Evolutionary conservation across 495 filamentous ascomycete species (phyloP).

Genomic region (Hypoxylon crocopeplum): DNA sequence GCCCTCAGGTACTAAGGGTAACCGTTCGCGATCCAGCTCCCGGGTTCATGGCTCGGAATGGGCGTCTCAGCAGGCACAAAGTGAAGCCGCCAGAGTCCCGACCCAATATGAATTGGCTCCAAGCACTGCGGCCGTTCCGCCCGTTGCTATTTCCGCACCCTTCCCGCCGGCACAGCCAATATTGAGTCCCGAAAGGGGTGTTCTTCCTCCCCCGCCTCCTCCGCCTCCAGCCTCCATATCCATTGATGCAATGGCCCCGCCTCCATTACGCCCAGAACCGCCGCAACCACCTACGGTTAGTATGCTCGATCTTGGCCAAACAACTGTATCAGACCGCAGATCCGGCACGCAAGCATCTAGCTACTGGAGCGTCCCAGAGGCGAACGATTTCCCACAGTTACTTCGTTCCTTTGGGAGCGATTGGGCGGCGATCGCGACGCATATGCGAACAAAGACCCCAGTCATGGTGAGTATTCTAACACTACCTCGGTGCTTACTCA

Average conservation of each 20-base stretch:
- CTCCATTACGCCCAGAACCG: constrained; percentile 56
- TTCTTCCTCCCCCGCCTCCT: constrained; percentile 32
- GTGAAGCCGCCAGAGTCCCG: constrained; percentile 42
- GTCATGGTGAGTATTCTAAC: constrained; percentile 75
- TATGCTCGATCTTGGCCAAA: constrained; percentile 50
- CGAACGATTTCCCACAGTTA: constrained; percentile 78
- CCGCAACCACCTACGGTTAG: constrained; percentile 48
- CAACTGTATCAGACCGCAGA: constrained; percentile 49
- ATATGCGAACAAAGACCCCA: constrained; percentile 91
- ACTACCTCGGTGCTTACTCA: constrained; percentile 4
- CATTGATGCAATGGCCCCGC: constrained; percentile 56
- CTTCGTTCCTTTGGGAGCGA: constrained; percentile 87
- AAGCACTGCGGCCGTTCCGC: constrained; percentile 31
- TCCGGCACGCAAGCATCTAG: constrained; percentile 74
- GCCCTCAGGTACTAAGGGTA: constrained; percentile 41
- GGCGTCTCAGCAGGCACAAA: constrained; percentile 42
- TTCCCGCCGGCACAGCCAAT: constrained; percentile 44
- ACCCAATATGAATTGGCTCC: constrained; percentile 45
- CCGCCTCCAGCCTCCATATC: constrained; percentile 44
- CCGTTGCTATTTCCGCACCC: constrained; percentile 48
- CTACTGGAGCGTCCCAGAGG: constrained; percentile 97
- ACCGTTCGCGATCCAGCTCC: constrained; percentile 55
- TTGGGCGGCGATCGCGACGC: constrained; percentile 80
- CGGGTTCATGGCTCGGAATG: constrained; percentile 49
- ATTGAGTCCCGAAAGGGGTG: constrained; percentile 45